Conservation (phyloP, 1,284 basidiomycete genomes). For the Ganoderma meredithae region DNA sequence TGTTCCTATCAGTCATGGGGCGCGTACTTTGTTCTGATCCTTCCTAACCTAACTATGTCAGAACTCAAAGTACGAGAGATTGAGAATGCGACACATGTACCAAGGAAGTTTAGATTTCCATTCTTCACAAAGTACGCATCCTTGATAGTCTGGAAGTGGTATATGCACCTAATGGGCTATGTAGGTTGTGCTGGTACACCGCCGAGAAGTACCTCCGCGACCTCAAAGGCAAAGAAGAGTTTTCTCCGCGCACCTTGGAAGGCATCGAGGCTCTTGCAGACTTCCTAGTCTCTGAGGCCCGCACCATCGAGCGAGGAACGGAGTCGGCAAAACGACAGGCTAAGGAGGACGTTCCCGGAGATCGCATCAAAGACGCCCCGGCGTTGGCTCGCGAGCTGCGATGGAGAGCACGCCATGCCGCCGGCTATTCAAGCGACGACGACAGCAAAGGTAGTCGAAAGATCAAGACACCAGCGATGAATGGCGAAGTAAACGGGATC, state of each 20-base stretch:
- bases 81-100: constrained; percentile 92
- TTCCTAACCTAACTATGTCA: constrained; percentile 41
- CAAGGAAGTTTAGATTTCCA: constrained; percentile 95
- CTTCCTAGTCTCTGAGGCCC: constrained; percentile 82
- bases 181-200: constrained; percentile 90
- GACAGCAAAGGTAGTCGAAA: constrained; percentile 54
- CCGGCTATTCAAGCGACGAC: constrained; percentile 74
- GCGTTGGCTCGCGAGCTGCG: constrained; percentile 82
- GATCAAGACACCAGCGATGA: constrained; percentile 36
- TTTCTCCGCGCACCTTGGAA: constrained; percentile 70
- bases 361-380: constrained; percentile 80
- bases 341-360: constrained; percentile 82
- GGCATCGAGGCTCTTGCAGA: constrained; percentile 76
- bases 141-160: not conserved
- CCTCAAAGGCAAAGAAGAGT: constrained; percentile 69
- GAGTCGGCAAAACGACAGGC: constrained; percentile 73
- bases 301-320: constrained; percentile 69
- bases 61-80: constrained; percentile 90
- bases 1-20: constrained; percentile 34
- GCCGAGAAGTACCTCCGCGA: constrained; percentile 81
- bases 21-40: not conserved
- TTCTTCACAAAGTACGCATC: constrained; percentile 75
- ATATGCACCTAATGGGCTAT: not conserved
- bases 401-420: constrained; percentile 76
- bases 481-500: constrained; percentile 22